A percentile compares a stretch with the other conserved stretches of the same genome.
phyloP scores from a whole-genome alignment of 2,329 filamentous ascomycete genomes.

The Bipolaris oryzae region DNA sequence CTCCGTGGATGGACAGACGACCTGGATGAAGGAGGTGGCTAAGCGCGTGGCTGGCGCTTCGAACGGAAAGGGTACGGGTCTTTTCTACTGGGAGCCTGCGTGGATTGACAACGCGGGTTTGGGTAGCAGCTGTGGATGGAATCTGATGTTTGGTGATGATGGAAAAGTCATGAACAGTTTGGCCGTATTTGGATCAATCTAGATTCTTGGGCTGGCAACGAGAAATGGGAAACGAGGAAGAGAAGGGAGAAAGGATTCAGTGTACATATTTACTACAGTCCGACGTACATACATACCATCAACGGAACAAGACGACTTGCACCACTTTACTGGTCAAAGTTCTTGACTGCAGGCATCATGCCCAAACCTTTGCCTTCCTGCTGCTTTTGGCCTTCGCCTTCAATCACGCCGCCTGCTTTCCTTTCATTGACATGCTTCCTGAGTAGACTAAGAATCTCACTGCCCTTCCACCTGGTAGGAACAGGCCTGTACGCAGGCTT shows the following conservation, averaged over 20 bases:
- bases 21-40: constrained; percentile 66
- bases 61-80: constrained; percentile 58
- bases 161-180: constrained; percentile 64
- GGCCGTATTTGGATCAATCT: constrained; percentile 55
- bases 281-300: constrained; percentile 4
- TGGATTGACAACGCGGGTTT: constrained; percentile 70
- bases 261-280: constrained; percentile 7
- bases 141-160: constrained; percentile 64
- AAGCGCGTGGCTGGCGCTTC: constrained; percentile 59
- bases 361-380: constrained; percentile 50
- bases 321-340: constrained; percentile 49
- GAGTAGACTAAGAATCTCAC: constrained; percentile 77
- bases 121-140: constrained; percentile 69
- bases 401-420: constrained; percentile 65
- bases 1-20: constrained; percentile 65
- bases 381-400: constrained; percentile 42
- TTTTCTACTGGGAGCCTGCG: constrained; percentile 78
- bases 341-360: constrained; percentile 59
- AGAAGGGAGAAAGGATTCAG: neutral
- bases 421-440: constrained; percentile 78
- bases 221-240: too few relatives aligned
- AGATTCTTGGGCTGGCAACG: neutral
- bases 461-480: constrained; percentile 81
- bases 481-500: constrained; percentile 93
- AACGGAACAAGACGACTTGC: neutral